Percentiles rank a stretch among this genome's conserved stretches.
These are phyloP conservation scores for Ustilago cynodontis DNA, from an alignment of 1,284 basidiomycete species.

Conservation along the genomic window DNA sequence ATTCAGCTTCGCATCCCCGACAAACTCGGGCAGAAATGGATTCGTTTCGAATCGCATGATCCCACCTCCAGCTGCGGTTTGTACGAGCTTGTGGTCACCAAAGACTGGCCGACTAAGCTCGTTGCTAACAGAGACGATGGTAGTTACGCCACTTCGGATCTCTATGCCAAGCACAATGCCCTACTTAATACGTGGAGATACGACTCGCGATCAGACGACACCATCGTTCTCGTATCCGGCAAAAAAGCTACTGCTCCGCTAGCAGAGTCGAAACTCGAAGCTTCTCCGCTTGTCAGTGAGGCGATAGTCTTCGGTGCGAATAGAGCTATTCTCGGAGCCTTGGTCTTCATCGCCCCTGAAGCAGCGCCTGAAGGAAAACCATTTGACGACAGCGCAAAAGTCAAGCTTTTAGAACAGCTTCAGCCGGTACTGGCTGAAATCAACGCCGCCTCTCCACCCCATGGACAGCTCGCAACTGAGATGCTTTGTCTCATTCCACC, in stretches of 20 bases:
- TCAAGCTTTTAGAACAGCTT: constrained; percentile 27
- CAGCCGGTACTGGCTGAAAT: constrained; percentile 26
- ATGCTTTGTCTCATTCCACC: constrained; percentile 45
- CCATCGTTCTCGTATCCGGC: constrained; percentile 55
- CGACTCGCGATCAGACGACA: constrained; percentile 52
- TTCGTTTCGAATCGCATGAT: constrained; percentile 42
- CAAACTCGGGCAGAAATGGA: constrained; percentile 26
- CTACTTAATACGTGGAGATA: constrained; percentile 46
- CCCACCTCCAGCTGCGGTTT: constrained; percentile 8
- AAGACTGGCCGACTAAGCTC: constrained; percentile 57
- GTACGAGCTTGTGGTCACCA: constrained; percentile 50
- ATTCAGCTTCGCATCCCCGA: constrained; percentile 74
- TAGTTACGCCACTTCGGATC: constrained; percentile 52
- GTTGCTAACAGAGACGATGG: constrained; percentile 52
- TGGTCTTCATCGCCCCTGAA: constrained; percentile 40
- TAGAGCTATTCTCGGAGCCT: constrained; percentile 53
- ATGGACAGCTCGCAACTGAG: constrained; percentile 48
- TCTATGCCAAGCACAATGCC: constrained; percentile 31
- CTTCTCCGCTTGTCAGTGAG: constrained; percentile 29
- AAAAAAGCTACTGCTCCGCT: constrained; percentile 48
- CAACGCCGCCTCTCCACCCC: constrained; percentile 44
- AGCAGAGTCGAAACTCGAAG: constrained; percentile 45
- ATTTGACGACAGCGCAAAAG: constrained; percentile 17
- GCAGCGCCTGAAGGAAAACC: background rate
- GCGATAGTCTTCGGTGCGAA: constrained; percentile 60